These are phyloP conservation scores for Magnolia kwangsiensis DNA, from an alignment of 164 flowering plant genomes.

Conservation along the genomic window DNA sequence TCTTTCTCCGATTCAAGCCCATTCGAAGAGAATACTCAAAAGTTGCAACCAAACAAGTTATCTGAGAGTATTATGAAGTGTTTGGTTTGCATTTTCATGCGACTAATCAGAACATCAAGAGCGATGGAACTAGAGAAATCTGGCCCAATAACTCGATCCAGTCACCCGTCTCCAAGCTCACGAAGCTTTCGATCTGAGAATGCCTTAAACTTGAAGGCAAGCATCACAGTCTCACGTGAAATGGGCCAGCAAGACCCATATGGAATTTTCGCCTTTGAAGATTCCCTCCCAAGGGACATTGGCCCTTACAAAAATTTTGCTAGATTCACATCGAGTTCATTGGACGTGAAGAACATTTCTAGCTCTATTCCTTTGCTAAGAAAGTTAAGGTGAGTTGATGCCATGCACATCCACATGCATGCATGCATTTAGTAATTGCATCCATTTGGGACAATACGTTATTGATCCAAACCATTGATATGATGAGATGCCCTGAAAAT, in stretches of 20 bases:
- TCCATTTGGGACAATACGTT: no score
- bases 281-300: constrained; percentile 79
- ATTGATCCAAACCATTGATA: no score
- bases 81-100: constrained; percentile 65
- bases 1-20: constrained; percentile 27
- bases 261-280: constrained; percentile 69
- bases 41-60: constrained; percentile 76
- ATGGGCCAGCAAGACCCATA: constrained; percentile 85
- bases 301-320: constrained; percentile 96
- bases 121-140: constrained; percentile 68
- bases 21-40: constrained; percentile 37
- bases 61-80: constrained; percentile 91
- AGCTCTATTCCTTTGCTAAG: constrained; percentile 56
- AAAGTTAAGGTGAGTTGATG: constrained; percentile 56
- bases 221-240: constrained; percentile 45
- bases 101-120: constrained; percentile 75
- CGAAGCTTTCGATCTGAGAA: constrained; percentile 67
- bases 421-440: no score
- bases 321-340: constrained; percentile 58
- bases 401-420: no score
- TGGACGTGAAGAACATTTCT: constrained; percentile 71
- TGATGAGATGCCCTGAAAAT: no score
- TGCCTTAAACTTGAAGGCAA: constrained; percentile 28
- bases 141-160: constrained; percentile 43
- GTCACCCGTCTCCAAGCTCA: constrained; percentile 40